Percentiles rank a stretch among this genome's conserved stretches.
These are phyloP conservation scores for Gaultheria prostrata DNA, from an alignment of 148 eudicot genomes.

Conservation along the genomic window DNA sequence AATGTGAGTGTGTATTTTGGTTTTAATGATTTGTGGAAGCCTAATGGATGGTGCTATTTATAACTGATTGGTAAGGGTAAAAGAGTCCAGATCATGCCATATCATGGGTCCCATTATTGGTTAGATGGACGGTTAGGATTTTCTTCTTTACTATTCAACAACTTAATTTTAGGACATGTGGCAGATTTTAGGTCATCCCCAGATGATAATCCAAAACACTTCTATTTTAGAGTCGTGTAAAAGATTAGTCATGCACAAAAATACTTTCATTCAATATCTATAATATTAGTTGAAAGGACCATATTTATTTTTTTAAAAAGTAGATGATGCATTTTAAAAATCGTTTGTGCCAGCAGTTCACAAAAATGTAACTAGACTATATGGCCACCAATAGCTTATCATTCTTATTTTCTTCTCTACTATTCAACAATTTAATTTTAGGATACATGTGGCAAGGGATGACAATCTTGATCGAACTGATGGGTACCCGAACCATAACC, in stretches of 20 bases:
- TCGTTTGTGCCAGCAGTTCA: not conserved
- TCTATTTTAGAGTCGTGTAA: not conserved
- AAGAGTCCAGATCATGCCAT: not conserved
- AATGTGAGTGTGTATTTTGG: not conserved
- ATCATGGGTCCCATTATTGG: not conserved
- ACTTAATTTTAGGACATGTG: not conserved
- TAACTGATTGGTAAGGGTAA: not conserved
- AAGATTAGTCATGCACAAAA: not conserved
- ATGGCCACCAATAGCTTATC: not conserved
- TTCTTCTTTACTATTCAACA: not conserved
- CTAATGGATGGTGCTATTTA: not conserved
- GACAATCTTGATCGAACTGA: too few species aligned
- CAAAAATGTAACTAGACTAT: not conserved
- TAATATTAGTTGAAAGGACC: not conserved
- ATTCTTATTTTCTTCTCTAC: not conserved
- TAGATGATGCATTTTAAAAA: not conserved
- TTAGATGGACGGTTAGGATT: not conserved
- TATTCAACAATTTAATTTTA: too few species aligned
- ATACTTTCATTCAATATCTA: not conserved
- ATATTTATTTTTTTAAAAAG: not conserved
- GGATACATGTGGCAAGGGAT: too few species aligned
- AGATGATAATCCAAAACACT: not conserved
- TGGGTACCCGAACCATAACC: too few species aligned
- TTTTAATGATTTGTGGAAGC: not conserved
- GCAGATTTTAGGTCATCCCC: not conserved